Base-by-base conservation (phyloP, 352 stramenopile species). In the Pythium aquatile region DNA sequence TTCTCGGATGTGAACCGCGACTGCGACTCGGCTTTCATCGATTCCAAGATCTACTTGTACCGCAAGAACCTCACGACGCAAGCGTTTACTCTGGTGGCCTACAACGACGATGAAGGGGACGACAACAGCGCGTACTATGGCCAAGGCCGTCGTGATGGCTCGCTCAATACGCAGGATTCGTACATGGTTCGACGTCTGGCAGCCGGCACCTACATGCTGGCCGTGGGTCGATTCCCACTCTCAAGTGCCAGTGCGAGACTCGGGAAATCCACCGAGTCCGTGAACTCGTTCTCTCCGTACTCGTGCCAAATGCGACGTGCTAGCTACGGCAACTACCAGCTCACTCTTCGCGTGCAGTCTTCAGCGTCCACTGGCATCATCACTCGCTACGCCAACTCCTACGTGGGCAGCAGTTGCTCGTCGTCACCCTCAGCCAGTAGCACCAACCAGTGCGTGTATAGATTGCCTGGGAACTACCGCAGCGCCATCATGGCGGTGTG, bases 21-120 rank as follows among this genome's bases (percentile, higher is more conserved):
- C 58, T 91, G 83, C 48, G 83, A 91, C 67, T 91, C 80, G 61
- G 78, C 80, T 1, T 90, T 74, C 63, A 88, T 91, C 44, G 80
- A 90, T 69, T 84, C 83, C 17, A 76, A 88, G 33, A 65, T 90
- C 11, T 80, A 73, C 47, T 59, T 90, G 10, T 88, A 85, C 51
- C 42, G 58, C 2, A 51, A 73, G 17, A 55, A 56, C 32, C 39
- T 29, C 4, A 55, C 60, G 1, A 66, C 82, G 3, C 67, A 72
- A 5, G 58, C 63, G 5, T 61, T 84, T 28, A 66, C 62, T 11
- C 58, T 82, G 9, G 55, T 90, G 2, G 80, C 72, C n/a, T 81
- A 58, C 32, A 90, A 91, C 49, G 79, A 91, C 66, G 83, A 90
- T 35, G 75, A 84, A 64, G 83, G 71, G 8, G 79, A 87, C 44